Conservation (phyloP, 2,329 filamentous ascomycete genomes). For the Paradendryphiella salina region DNA sequence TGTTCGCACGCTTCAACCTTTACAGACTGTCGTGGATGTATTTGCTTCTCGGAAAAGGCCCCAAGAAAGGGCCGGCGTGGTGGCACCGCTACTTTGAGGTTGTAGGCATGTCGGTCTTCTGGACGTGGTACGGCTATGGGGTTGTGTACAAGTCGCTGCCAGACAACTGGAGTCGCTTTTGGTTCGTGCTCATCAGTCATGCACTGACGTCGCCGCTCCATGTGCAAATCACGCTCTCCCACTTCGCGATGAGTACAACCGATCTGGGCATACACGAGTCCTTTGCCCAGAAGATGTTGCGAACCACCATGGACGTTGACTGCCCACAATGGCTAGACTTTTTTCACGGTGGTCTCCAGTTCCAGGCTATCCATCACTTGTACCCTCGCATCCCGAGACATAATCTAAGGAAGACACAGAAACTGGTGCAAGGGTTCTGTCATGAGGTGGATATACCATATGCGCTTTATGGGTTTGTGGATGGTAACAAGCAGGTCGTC, state of each 20-base stretch:
- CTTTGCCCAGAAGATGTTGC: constrained; percentile 69
- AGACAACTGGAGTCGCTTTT: constrained; percentile 59
- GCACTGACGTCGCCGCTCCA: constrained; percentile 69
- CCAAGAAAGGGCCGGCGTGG: constrained; percentile 64
- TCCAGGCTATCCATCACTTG: constrained; percentile 71
- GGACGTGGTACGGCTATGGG: constrained; percentile 70
- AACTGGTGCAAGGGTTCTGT: constrained; percentile 65
- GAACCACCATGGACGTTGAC: constrained; percentile 75
- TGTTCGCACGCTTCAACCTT: constrained; percentile 71
- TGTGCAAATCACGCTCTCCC: constrained; percentile 71
- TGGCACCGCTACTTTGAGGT: constrained; percentile 71
- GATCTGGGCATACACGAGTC: constrained; percentile 67
- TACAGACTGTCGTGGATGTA: constrained; percentile 70
- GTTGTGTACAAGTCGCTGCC: constrained; percentile 64
- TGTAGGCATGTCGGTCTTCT: constrained; percentile 65
- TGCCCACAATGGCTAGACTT: constrained; percentile 74
- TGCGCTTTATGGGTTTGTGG: constrained; percentile 62
- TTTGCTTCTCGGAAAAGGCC: constrained; percentile 59
- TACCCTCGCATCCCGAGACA: constrained; percentile 70
- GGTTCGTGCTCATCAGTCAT: constrained; percentile 67
- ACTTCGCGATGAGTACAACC: constrained; percentile 71
- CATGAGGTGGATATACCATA: constrained; percentile 67
- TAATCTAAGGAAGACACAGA: constrained; percentile 65
- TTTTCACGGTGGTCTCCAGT: constrained; percentile 72
- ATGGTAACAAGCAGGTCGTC: constrained; percentile 64